Conservation (phyloP, 2,329 filamentous ascomycete genomes). For the Aspergillus alliaceus region DNA sequence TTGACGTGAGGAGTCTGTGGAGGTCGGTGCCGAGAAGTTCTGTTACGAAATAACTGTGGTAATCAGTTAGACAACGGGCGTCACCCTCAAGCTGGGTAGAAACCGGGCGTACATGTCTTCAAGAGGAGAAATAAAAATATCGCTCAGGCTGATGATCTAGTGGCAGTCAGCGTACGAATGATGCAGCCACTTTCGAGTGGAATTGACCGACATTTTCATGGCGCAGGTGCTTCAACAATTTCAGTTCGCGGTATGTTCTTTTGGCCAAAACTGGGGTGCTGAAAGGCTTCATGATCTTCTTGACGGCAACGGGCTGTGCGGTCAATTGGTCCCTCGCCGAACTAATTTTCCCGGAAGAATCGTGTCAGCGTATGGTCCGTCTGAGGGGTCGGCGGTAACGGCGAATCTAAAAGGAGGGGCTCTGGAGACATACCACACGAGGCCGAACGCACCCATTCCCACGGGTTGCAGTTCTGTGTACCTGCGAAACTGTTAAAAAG, state of each 20-base stretch:
- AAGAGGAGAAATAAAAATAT: constrained; percentile 98
- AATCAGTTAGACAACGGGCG: constrained; percentile 10
- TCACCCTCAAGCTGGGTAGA: not conserved
- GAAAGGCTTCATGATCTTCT: constrained; percentile 99
- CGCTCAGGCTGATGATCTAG: constrained; percentile 94
- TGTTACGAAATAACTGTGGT: constrained; percentile 86
- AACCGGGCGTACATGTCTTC: constrained; percentile 78
- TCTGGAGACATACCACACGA: constrained; percentile 75
- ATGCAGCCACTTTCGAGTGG: not conserved
- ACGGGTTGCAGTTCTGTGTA: constrained; percentile 98
- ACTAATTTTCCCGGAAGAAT: constrained; percentile 49
- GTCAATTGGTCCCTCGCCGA: constrained; percentile 98
- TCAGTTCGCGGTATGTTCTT: constrained; percentile 94
- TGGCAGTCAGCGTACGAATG: constrained; percentile 18
- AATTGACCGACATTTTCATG: constrained; percentile 80
- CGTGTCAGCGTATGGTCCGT: constrained; percentile 13
- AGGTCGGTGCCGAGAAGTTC: constrained; percentile 96
- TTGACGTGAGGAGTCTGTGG: constrained; percentile 89
- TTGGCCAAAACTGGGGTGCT: constrained; percentile 98
- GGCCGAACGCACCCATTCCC: constrained; percentile 97
- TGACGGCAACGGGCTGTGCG: constrained; percentile 92
- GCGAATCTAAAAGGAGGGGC: constrained; percentile 13
- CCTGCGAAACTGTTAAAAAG: constrained; percentile 51
- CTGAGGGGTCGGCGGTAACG: not conserved
- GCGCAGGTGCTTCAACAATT: constrained; percentile 91